These are phyloP conservation scores for Streptanthus diversifolius DNA, from an alignment of 345 rosid genomes.

Conservation along the genomic window DNA sequence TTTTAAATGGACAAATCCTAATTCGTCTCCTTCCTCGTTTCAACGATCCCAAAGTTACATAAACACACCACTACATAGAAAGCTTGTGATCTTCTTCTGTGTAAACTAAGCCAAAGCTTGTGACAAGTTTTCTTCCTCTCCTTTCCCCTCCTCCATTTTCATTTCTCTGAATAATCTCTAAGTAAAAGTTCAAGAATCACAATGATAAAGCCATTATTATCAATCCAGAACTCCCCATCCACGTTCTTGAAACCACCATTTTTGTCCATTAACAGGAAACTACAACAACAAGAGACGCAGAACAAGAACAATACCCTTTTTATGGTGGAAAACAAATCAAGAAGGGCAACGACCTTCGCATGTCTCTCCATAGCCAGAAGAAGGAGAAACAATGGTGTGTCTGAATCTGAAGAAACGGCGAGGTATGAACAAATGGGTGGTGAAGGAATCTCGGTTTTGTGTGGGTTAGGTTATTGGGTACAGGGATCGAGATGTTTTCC, in stretches of 20 bases:
- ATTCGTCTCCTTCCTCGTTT: constrained; percentile 16
- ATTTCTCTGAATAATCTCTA: neutral
- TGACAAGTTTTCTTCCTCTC: neutral
- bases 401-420: constrained; percentile 25
- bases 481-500: constrained; percentile 94
- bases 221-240: constrained; percentile 23
- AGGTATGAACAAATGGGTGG: constrained; percentile 41
- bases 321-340: constrained; percentile 24
- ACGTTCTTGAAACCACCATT: constrained; percentile 24
- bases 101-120: neutral
- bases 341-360: constrained; percentile 22
- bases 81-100: constrained; percentile 9
- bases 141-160: neutral
- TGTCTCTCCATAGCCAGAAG: constrained; percentile 38
- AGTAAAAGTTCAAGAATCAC: neutral
- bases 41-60: constrained; percentile 28
- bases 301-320: constrained; percentile 19
- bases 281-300: neutral
- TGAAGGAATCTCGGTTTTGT: constrained; percentile 49
- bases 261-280: neutral
- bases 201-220: constrained; percentile 20
- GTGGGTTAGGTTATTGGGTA: constrained; percentile 88
- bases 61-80: constrained; percentile 16
- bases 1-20: neutral
- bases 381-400: constrained; percentile 30